A percentile compares a stretch with the other conserved stretches of the same genome.
These are phyloP conservation scores for Fusarium lyarnte DNA, from an alignment of 2,329 filamentous ascomycete species.

Conservation along the genomic window DNA sequence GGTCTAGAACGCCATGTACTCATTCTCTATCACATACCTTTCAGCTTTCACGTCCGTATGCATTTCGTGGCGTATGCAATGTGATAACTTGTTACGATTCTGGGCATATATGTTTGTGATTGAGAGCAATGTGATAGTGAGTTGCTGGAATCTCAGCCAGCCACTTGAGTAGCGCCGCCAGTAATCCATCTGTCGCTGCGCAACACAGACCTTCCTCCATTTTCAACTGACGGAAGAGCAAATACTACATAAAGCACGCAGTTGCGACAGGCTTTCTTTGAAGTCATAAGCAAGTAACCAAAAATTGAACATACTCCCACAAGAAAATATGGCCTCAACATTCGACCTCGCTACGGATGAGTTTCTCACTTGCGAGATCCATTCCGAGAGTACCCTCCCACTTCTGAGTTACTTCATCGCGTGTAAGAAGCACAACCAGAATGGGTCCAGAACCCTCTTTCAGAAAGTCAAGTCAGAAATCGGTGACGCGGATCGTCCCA, in stretches of 20 bases:
- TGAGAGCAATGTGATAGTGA: neutral
- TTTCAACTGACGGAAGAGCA: neutral
- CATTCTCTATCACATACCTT: neutral
- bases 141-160: neutral
- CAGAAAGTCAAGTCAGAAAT: neutral
- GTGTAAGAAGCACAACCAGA: neutral
- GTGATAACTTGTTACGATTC: accelerated
- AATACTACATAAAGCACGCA: neutral
- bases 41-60: accelerated
- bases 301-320: accelerated
- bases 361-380: neutral
- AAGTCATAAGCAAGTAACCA: neutral
- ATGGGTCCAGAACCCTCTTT: neutral
- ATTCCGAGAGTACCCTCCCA: neutral
- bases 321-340: neutral
- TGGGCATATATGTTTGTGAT: neutral
- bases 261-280: neutral
- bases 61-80: neutral
- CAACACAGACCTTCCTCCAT: neutral
- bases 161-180: neutral
- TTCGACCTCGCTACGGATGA: neutral
- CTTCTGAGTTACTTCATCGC: neutral
- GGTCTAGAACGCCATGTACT: neutral
- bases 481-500: neutral
- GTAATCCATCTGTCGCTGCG: neutral